phyloP scores from a whole-genome alignment of 257 asterid species.

The Petrea volubilis region DNA sequence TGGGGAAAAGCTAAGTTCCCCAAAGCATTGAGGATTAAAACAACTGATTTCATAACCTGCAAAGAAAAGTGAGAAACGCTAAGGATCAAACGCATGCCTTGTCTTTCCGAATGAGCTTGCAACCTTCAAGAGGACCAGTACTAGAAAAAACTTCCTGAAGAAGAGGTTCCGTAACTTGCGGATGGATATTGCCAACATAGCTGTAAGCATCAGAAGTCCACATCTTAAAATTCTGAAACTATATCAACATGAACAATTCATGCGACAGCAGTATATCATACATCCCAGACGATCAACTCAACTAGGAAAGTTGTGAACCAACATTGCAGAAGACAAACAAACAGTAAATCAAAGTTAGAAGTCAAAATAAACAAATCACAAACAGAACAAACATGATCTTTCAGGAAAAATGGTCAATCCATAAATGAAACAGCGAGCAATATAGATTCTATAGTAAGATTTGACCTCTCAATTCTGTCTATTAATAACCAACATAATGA shows the following conservation, averaged over 20 bases:
- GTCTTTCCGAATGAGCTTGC: conserved; percentile 87
- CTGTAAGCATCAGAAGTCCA: background rate
- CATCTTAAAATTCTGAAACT: too few species aligned
- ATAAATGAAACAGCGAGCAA: background rate
- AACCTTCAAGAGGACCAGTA: conserved; percentile 81
- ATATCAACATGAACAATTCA: background rate
- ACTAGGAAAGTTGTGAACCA: background rate
- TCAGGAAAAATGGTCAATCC: background rate
- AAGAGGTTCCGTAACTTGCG: conserved; percentile 84
- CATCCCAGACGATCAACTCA: background rate
- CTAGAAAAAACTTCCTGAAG: conserved; percentile 82
- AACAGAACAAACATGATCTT: background rate
- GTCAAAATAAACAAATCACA: background rate
- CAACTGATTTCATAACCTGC: background rate
- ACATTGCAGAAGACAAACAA: background rate
- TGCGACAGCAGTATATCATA: background rate
- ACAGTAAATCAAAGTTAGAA: background rate
- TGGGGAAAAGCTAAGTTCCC: background rate
- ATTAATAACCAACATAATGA: background rate
- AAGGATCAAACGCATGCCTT: conserved; percentile 44
- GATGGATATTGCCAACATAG: conserved; percentile 50
- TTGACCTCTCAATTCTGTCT: background rate
- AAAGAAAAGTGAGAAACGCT: background rate
- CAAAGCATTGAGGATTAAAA: background rate
- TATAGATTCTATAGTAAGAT: background rate